Evolutionary conservation across 768 basidiomycete species (phyloP).

Genomic region (Cystobasidium onofrii): DNA sequence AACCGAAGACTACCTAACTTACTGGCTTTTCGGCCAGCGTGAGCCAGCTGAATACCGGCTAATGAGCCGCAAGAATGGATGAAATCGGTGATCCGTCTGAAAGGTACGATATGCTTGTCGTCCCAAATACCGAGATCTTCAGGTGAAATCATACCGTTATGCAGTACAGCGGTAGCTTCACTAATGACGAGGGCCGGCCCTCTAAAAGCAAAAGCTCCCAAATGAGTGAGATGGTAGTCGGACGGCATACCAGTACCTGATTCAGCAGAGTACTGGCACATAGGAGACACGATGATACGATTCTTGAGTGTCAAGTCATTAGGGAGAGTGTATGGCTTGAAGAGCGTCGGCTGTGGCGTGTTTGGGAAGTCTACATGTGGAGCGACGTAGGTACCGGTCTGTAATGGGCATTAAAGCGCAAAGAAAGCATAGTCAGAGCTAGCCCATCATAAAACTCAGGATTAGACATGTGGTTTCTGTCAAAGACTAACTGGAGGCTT

Average conservation of each 20-base stretch:
- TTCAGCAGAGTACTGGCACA: constrained; percentile 30
- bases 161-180: constrained; percentile 57
- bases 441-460: no score
- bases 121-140: constrained; percentile 59
- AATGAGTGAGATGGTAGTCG: constrained; percentile 74
- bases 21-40: constrained; percentile 67
- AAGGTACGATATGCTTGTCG: constrained; percentile 55
- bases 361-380: constrained; percentile 15
- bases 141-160: constrained; percentile 36
- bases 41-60: constrained; percentile 71
- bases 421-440: no score
- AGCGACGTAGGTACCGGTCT: constrained; percentile 13
- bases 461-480: no score
- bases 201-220: constrained; percentile 58
- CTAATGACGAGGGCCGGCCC: constrained; percentile 63
- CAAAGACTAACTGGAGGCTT: neutral
- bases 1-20: neutral
- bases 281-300: constrained; percentile 24
- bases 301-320: constrained; percentile 23
- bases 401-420: neutral
- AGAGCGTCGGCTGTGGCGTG: constrained; percentile 21
- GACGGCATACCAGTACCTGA: constrained; percentile 50
- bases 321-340: constrained; percentile 20
- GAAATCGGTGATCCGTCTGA: constrained; percentile 66
- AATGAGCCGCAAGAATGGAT: constrained; percentile 60